These are phyloP conservation scores for Pseudognaphalium luteoalbum DNA, from an alignment of 129 eudicot species.

Conservation along the genomic window DNA sequence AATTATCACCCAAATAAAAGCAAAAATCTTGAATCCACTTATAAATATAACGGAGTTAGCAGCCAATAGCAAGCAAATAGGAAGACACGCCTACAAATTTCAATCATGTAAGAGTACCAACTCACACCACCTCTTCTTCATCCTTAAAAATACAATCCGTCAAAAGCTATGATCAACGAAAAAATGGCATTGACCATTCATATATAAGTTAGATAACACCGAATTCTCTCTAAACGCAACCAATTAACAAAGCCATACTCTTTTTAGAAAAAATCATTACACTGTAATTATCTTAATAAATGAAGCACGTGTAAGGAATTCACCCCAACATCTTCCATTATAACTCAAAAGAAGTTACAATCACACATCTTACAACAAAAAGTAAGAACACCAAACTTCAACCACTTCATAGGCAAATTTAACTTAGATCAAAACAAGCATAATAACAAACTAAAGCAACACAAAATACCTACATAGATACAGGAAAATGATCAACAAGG, in stretches of 20 bases:
- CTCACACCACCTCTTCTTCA: slow-evolving; percentile 15
- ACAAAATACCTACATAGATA: neutral
- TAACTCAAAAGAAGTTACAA: slow-evolving; percentile 5
- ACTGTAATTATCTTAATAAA: neutral
- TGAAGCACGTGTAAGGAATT: no score
- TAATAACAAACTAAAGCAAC: neutral
- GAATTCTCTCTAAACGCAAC: neutral
- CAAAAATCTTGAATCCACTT: neutral
- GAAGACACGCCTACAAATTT: slow-evolving; percentile 11
- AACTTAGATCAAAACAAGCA: neutral
- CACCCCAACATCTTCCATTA: slow-evolving; percentile 9
- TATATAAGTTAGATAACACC: neutral
- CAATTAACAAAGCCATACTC: neutral
- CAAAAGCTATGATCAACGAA: neutral
- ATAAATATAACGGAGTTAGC: neutral
- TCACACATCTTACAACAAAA: neutral
- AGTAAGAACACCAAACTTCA: neutral
- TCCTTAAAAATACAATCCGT: neutral
- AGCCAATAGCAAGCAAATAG: neutral
- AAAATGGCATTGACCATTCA: neutral
- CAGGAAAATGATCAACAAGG: neutral
- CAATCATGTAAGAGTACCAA: slow-evolving; percentile 11
- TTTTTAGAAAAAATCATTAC: neutral
- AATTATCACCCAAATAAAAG: neutral
- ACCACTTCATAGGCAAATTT: neutral